Percentiles rank a stretch among this genome's conserved stretches.
These are phyloP conservation scores for Beauveria asiatica DNA, from an alignment of 2,329 filamentous ascomycete species.

Conservation along the genomic window DNA sequence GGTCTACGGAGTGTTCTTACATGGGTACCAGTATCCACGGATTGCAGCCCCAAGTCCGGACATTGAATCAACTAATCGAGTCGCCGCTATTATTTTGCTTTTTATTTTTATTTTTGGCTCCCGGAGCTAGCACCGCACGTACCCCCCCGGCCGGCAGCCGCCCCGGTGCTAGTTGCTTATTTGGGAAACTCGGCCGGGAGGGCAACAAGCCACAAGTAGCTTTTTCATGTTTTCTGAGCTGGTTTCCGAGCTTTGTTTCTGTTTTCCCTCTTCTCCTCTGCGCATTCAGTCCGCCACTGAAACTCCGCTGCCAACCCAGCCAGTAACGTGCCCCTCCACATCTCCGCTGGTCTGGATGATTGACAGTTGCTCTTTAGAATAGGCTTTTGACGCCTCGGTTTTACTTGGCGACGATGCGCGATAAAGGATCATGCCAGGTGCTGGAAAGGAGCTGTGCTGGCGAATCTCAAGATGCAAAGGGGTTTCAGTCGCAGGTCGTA, in stretches of 20 bases:
- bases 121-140: not conserved
- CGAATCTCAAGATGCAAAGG: not conserved
- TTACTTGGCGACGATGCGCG: too few species aligned
- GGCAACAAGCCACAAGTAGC: not conserved
- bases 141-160: not conserved
- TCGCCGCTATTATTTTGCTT: not conserved
- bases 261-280: too few species aligned
- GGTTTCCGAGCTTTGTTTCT: too few species aligned
- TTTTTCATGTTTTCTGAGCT: not conserved
- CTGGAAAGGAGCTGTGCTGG: not conserved
- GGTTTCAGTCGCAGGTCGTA: not conserved
- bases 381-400: too few species aligned
- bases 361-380: too few species aligned
- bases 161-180: not conserved
- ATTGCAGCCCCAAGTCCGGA: not conserved
- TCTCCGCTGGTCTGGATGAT: too few species aligned
- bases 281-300: not conserved
- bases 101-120: not conserved
- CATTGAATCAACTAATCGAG: not conserved
- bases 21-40: too few species aligned
- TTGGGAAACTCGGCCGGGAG: constrained; percentile 8
- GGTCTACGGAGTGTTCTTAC: too few species aligned
- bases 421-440: too few species aligned
- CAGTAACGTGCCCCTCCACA: too few species aligned
- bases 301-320: too few species aligned